Conservation (phyloP, 495 filamentous ascomycete genomes). For the Xylaria telfairii region DNA sequence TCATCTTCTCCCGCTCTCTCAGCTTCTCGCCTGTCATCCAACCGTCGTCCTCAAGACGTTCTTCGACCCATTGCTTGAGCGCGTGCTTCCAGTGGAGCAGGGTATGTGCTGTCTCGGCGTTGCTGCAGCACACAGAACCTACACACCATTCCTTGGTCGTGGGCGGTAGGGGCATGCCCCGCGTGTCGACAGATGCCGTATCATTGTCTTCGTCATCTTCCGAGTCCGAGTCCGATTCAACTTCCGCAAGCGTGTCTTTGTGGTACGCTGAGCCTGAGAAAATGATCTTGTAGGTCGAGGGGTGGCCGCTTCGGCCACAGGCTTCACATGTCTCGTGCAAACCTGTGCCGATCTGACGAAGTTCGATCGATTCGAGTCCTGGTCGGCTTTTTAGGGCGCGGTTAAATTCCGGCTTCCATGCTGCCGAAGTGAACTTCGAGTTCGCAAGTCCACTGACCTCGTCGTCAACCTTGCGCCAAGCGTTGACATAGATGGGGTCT, state of each 20-base stretch:
- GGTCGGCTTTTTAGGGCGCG: constrained; percentile 72
- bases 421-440: constrained; percentile 75
- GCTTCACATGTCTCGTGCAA: constrained; percentile 69
- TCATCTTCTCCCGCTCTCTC: constrained; percentile 47
- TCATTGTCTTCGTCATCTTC: constrained; percentile 47
- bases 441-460: constrained; percentile 70
- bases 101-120: constrained; percentile 71
- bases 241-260: constrained; percentile 68
- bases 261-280: constrained; percentile 76
- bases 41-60: constrained; percentile 62
- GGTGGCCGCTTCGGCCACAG: constrained; percentile 74
- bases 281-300: constrained; percentile 65
- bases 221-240: constrained; percentile 50
- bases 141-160: constrained; percentile 48
- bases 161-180: constrained; percentile 39
- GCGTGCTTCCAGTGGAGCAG: constrained; percentile 78
- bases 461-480: constrained; percentile 77
- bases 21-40: constrained; percentile 51
- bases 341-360: constrained; percentile 35
- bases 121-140: constrained; percentile 62
- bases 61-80: constrained; percentile 72
- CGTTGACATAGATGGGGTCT: constrained; percentile 69
- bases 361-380: constrained; percentile 42
- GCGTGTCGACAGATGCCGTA: constrained; percentile 44
- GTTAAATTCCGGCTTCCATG: constrained; percentile 73